phyloP scores from a whole-genome alignment of 2,329 filamentous ascomycete species.

The Podosphaera xanthii region DNA sequence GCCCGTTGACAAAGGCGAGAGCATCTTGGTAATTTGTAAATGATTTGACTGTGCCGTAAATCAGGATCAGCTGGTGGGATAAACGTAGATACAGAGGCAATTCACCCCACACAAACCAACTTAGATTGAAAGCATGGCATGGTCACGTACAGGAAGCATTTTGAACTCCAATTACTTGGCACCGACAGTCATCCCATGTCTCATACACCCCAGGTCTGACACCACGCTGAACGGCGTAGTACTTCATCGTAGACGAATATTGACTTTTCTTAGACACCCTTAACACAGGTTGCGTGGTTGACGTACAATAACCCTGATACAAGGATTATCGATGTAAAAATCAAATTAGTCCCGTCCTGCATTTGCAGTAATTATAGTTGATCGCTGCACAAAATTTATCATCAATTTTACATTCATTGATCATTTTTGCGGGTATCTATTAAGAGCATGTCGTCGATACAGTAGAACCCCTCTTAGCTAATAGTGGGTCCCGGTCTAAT shows the following conservation, averaged over 20 bases:
- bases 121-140: not conserved
- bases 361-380: too few relatives aligned
- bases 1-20: slow-evolving; percentile 50
- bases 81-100: not conserved
- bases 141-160: slow-evolving; percentile 42
- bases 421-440: too few relatives aligned
- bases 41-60: slow-evolving; percentile 45
- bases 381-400: too few relatives aligned
- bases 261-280: too few relatives aligned
- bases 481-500: too few relatives aligned
- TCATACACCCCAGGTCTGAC: slow-evolving; percentile 36
- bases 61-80: not conserved
- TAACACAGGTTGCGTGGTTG: too few relatives aligned
- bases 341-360: too few relatives aligned
- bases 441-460: too few relatives aligned
- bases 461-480: too few relatives aligned
- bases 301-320: too few relatives aligned
- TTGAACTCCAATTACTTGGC: slow-evolving; percentile 34
- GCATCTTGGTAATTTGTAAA: slow-evolving; percentile 55
- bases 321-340: too few relatives aligned
- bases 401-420: too few relatives aligned
- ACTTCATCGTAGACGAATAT: slow-evolving; percentile 21
- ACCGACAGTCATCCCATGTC: slow-evolving; percentile 36
- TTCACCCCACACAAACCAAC: not conserved
- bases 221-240: slow-evolving; percentile 37